These are phyloP conservation scores for Geranium rotundifolium DNA, from an alignment of 345 rosid species.

Conservation along the genomic window DNA sequence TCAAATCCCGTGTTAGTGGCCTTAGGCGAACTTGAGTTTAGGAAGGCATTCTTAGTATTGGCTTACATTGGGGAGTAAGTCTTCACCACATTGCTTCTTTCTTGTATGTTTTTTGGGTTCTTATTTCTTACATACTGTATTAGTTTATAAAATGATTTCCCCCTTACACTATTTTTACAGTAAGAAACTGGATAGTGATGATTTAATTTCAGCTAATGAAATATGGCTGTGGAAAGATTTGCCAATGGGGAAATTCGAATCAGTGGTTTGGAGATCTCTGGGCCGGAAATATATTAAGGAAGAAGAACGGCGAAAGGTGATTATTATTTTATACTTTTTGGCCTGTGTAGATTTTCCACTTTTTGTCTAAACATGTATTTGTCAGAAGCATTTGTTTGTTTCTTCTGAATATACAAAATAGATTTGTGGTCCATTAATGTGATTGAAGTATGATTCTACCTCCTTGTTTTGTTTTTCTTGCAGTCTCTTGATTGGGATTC, in stretches of 20 bases:
- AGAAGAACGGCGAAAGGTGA: conserved; percentile 29
- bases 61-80: conserved; percentile 55
- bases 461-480: conserved; percentile 1
- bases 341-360: neutral
- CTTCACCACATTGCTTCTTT: neutral
- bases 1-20: conserved; percentile 28
- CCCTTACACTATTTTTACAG: conserved; percentile 14
- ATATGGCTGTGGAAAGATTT: conserved; percentile 34
- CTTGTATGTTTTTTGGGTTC: too few species aligned
- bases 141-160: neutral
- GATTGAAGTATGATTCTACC: neutral
- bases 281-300: conserved; percentile 3
- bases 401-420: neutral
- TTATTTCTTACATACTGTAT: neutral
- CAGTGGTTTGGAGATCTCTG: conserved; percentile 27
- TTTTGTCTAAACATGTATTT: neutral
- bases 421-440: neutral
- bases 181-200: conserved; percentile 12
- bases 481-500: conserved; percentile 48
- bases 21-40: conserved; percentile 49
- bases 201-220: conserved; percentile 20
- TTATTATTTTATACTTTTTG: too few species aligned
- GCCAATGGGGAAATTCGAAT: conserved; percentile 39
- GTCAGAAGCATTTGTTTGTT: too few species aligned
- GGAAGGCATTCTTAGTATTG: conserved; percentile 46